Evolutionary conservation across 371 early-diverging fungal genomes (phyloP), one percentile per base, ranked within the genome.

Genomic region (Mortierella sp.): DNA sequence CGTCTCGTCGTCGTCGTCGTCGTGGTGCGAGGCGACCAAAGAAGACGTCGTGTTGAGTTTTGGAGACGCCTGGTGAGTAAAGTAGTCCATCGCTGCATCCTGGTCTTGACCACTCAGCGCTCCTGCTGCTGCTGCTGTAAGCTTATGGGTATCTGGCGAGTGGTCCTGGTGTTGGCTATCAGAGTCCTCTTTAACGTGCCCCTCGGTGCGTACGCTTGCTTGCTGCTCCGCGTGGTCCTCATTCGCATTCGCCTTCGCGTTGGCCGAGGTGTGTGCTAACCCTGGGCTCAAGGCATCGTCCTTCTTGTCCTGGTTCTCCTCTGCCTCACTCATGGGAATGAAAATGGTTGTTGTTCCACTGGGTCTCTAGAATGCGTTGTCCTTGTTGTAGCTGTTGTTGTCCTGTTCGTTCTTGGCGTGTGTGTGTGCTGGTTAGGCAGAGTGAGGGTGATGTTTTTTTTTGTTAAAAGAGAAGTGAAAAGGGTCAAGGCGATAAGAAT

Each of bases 271-370:
- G 39, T 6, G 27, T n/a, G 47, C 38, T 16, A 47, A 18, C 31
- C 23, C 58, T 30, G 58, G 47, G 47, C 14, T 47, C 39, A 58
- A n/a, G 26, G 38, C 34, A 47, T 58, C 23, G 58, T 58, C 58
- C 34, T 49, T 47, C 3, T 19, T 31, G 48, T 31, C 49, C 58
- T 58, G 58, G 45, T 19, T 49, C 49, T 38, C 49, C 19, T 23
- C 49, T 21, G 38, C 24, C 48, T 48, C 38, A 16, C 49, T 34
- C 58, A 58, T 58, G 42, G 27, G 42, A 10, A 54, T 48, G 49
- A 23, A 48, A 26, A 6, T 13, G 24, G 49, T 23, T 48, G 24
- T 14, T 6, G 24, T 19, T n/a, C 24, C 6, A 19, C 24, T 23
- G 49, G 45, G 45, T 43, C 16, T 3, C 34, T 34, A 34, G 34